Percentiles rank a stretch among this genome's conserved stretches.
These are phyloP conservation scores for Pseudogymnoascus sp. DNA, from an alignment of 2,329 filamentous ascomycete genomes.

Conservation along the genomic window DNA sequence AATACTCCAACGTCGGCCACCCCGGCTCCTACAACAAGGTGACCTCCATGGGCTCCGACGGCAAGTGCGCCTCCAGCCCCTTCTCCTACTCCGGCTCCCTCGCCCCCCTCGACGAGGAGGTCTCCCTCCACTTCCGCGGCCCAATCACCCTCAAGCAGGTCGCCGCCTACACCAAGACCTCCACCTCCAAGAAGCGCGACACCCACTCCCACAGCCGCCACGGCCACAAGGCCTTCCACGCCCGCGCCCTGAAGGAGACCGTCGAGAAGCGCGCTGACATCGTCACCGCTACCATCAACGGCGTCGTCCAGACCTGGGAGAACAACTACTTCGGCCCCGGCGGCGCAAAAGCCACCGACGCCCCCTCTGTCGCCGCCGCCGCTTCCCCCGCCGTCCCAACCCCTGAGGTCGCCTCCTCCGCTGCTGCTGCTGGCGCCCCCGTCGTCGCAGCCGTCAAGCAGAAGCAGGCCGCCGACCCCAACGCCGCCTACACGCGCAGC, in stretches of 20 bases:
- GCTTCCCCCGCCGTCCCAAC: constrained; percentile 17
- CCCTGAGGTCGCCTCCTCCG: not conserved
- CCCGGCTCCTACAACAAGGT: constrained; percentile 57
- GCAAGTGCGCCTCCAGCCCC: constrained; percentile 44
- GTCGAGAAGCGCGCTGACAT: constrained; percentile 40
- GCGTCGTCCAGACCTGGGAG: constrained; percentile 46
- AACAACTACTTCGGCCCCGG: constrained; percentile 43
- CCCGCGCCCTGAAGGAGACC: constrained; percentile 27
- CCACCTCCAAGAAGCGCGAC: constrained; percentile 29
- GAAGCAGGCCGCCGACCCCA: constrained; percentile 10
- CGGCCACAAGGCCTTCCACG: constrained; percentile 44
- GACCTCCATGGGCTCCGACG: constrained; percentile 46
- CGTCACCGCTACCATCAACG: constrained; percentile 51
- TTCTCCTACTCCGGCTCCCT: constrained; percentile 50
- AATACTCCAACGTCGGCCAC: constrained; percentile 54
- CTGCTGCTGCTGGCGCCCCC: not conserved
- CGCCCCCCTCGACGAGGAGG: constrained; percentile 62
- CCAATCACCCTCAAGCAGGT: constrained; percentile 58
- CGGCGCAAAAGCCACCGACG: constrained; percentile 12
- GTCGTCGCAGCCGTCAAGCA: constrained; percentile 16
- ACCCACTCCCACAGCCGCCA: constrained; percentile 27
- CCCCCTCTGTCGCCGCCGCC: constrained; percentile 12
- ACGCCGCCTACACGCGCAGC: constrained; percentile 34
- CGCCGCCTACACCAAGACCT: constrained; percentile 55
- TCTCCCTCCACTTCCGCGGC: constrained; percentile 65